phyloP scores from a whole-genome alignment of 2,329 filamentous ascomycete genomes.

The Trichoderma sp. region DNA sequence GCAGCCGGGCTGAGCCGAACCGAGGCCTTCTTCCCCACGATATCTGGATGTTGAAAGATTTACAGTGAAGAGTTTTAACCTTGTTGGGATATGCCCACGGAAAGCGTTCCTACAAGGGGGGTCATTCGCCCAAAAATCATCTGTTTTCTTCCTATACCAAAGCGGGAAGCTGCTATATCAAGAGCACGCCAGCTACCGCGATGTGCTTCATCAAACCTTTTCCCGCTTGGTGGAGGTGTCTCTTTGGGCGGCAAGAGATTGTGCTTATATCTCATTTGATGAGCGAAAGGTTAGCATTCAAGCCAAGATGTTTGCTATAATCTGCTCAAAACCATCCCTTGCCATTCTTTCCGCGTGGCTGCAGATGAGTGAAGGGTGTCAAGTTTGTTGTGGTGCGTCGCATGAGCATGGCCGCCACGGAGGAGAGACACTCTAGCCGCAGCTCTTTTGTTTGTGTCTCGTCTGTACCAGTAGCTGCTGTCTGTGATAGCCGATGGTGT shows the following conservation, averaged over 20 bases:
- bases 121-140: neutral
- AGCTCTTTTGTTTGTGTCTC: neutral
- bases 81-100: neutral
- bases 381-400: neutral
- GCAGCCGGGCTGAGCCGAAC: neutral
- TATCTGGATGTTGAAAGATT: neutral
- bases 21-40: constrained; percentile 1
- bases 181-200: neutral
- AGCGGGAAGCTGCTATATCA: constrained; percentile 20
- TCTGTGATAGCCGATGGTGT: neutral
- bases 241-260: neutral
- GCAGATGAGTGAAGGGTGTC: neutral
- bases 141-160: constrained; percentile 16
- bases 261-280: neutral
- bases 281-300: neutral
- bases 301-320: neutral
- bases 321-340: neutral
- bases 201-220: neutral
- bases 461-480: neutral
- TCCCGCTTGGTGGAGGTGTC: constrained; percentile 4
- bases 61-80: neutral
- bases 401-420: neutral
- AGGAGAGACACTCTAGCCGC: neutral
- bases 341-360: neutral
- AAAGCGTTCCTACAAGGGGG: neutral